These are phyloP conservation scores for Apophysomyces variabilis DNA, from an alignment of 371 early-diverging fungal species.

Conservation along the genomic window DNA sequence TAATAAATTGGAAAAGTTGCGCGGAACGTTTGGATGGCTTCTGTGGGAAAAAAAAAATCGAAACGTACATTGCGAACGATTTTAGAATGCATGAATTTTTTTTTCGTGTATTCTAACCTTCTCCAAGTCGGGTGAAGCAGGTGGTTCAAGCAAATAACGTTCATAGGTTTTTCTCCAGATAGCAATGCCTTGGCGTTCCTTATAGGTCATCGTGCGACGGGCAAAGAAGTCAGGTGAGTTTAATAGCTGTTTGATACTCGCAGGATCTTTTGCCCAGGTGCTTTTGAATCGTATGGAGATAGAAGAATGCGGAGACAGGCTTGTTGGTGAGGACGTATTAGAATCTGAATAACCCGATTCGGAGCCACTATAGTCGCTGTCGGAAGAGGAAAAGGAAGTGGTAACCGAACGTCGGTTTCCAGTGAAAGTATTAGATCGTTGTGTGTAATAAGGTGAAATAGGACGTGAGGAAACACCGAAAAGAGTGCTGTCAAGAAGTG, in stretches of 20 bases:
- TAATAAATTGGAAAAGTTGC: constrained; percentile 45
- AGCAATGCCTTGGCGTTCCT: constrained; percentile 23
- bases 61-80: background rate
- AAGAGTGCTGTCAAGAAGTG: constrained; percentile 36
- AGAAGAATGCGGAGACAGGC: background rate
- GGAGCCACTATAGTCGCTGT: constrained; percentile 13
- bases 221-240: constrained; percentile 12
- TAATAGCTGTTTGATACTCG: constrained; percentile 9
- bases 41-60: background rate
- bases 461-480: constrained; percentile 12
- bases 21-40: constrained; percentile 29
- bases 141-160: constrained; percentile 16
- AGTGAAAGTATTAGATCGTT: constrained; percentile 4
- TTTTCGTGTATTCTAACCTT: constrained; percentile 13
- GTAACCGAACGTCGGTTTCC: constrained; percentile 9
- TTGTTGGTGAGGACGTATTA: background rate
- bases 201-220: constrained; percentile 14
- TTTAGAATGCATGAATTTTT: constrained; percentile 8
- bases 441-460: constrained; percentile 8
- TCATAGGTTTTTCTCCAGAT: constrained; percentile 26
- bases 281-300: constrained; percentile 2
- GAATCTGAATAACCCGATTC: constrained; percentile 10
- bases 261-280: constrained; percentile 2
- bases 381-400: constrained; percentile 8
- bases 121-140: constrained; percentile 5